Base-by-base conservation (phyloP, 257 asterid genomes). In the Fraxinus anomala region DNA sequence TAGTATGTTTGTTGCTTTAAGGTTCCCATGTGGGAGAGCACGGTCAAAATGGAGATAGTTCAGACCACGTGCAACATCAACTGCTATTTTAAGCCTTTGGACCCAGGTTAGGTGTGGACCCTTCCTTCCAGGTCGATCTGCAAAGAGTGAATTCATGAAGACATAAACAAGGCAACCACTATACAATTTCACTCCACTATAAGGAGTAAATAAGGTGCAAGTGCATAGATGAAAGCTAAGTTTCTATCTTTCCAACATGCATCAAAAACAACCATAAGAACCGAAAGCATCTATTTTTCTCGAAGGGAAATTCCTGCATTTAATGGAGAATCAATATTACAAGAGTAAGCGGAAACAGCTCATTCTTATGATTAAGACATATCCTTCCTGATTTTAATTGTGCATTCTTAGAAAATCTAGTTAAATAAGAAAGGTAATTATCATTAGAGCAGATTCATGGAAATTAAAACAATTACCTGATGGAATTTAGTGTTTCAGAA, bases 1-100 rank as follows among this genome's bases (percentile, higher is more conserved):
- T 12, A 95, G 79, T 61, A 95, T 65, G 56, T 95, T 95, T 65
- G 93, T 85, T 23, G 98, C 97, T 84, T 95, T 95, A 40, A 95
- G 91, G 88, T 95, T 95, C 28, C 99, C 99, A 26, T 93, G 99
- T 13, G 99, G 99, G 16, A 95, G 86, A 12, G 93, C 99, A 0
- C 97, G 91, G 86, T 95, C 99, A 63, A 95, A 93, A 91, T 95
- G 97, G 92, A 95, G 99, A 87, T 95, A 95, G 83, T 95, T 95
- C 77, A 95, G 93, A 90, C 99, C 98, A 79, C 99, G 97, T 77
- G 97, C 99, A 74, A 93, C 76, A 59, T 95, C 99, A 23, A 95
- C 98, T 66, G 97, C 94, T 77, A 95, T 90, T 73, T 95, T 95
- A 75, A 95, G 96, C 82, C 99, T 84, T 67, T 89, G 99, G 1